These are phyloP conservation scores for Wallacemonas sp. DNA, from an alignment of 208 protist genomes.

Conservation along the genomic window DNA sequence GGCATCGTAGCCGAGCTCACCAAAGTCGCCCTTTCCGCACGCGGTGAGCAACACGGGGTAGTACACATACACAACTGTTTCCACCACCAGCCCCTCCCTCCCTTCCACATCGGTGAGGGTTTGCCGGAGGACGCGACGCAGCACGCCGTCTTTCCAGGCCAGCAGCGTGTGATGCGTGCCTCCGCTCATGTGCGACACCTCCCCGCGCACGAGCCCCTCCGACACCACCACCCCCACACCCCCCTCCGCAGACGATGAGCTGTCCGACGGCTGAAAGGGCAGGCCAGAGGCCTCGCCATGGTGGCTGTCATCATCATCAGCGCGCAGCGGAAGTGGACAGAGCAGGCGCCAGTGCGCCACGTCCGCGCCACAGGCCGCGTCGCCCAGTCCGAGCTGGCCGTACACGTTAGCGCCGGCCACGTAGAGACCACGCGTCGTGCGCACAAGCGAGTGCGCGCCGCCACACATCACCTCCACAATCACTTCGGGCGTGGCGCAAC, in stretches of 20 bases:
- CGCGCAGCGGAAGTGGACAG: conserved; percentile 2
- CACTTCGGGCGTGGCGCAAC: neutral
- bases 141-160: conserved; percentile 46
- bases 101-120: no score
- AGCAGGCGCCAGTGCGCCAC: neutral
- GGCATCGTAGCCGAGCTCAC: conserved; percentile 83
- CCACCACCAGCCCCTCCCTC: no score
- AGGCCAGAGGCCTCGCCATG: neutral
- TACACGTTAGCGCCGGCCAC: conserved; percentile 73
- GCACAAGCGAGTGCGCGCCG: conserved; percentile 55
- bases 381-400: conserved; percentile 78
- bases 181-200: conserved; percentile 78
- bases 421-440: conserved; percentile 63
- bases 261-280: neutral
- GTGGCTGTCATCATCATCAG: neutral
- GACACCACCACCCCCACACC: neutral
- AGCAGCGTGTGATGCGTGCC: conserved; percentile 84
- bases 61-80: conserved; percentile 20
- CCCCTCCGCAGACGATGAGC: no score
- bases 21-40: conserved; percentile 83
- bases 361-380: conserved; percentile 8
- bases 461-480: conserved; percentile 37
- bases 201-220: conserved; percentile 30
- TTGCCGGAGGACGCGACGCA: conserved; percentile 12
- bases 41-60: conserved; percentile 60